Evolutionary conservation across 257 asterid species (phyloP), one percentile per base, ranked within the genome.

Genomic region (Solanum bulbocastanum): DNA sequence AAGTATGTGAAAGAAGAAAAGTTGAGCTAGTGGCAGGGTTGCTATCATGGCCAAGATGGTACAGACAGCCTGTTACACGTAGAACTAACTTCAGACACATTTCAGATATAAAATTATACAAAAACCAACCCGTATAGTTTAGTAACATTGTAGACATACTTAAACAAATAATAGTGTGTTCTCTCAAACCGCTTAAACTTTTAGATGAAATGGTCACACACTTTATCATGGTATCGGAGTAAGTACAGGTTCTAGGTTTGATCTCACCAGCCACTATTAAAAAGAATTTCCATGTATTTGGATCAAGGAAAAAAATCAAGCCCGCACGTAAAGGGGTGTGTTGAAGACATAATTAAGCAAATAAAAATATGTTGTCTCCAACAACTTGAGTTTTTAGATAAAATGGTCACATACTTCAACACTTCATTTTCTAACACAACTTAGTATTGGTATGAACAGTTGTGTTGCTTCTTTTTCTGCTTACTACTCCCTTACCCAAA

Each of bases 1-100:
- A 90, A 97, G 99, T 86, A 97, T 93, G 93, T 97, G 99, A 92
- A 97, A 97, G 97, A 96, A 96, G 98, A 97, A 97, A 86, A 97
- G 99, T 88, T 96, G 99, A 87, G 94, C 98, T 14, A 97, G 93
- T 0, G 99, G 99, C 84, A 97, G 88, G 68, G 99, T 97, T 23
- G 99, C 99, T 88, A 97, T 93, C 99, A 97, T 97, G 87, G 99
- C 98, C 92, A 97, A 90, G 90, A 97, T 91, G 27, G 99, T 95
- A 91, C 99, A 97, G 16, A 95, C 96, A n/a, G 94, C 98, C 99
- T 97, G 92, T 39, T 88, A 84, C 69, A 49, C 30, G 44, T 30
- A 30, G 39, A 49, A 82, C 69, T 18, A 49, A 10, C 12, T 30
- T 82, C 69, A 81, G 69, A 49, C 30, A 10, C 44, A 82, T 30